phyloP scores from a whole-genome alignment of 2,329 filamentous ascomycete species.

The Fusarium albidum region DNA sequence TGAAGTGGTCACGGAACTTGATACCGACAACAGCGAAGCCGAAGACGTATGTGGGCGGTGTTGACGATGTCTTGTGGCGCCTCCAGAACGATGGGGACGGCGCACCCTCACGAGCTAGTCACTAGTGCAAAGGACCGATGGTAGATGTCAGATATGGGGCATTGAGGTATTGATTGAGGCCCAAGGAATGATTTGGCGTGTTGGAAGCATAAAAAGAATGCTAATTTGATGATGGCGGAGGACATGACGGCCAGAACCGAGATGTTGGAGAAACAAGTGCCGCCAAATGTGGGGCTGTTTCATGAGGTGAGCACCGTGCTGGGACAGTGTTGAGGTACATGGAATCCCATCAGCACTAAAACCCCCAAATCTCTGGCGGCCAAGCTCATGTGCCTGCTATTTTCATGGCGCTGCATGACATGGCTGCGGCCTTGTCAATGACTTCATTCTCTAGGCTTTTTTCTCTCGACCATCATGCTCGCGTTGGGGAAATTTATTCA shows the following conservation, averaged over 20 bases:
- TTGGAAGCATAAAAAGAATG: conserved; percentile 28
- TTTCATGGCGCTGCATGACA: conserved; percentile 1
- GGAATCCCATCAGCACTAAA: conserved; percentile 15
- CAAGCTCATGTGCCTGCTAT: conserved; percentile 8
- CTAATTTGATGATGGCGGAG: conserved; percentile 28
- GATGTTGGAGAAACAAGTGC: conserved; percentile 39
- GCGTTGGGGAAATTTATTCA: not conserved
- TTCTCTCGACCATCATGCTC: not conserved
- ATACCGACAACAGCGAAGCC: conserved; percentile 10
- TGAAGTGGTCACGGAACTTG: not conserved
- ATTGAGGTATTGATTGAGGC: conserved; percentile 1
- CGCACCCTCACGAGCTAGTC: not conserved
- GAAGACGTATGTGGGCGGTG: conserved; percentile 16
- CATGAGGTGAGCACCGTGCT: conserved; percentile 26
- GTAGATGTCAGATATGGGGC: conserved; percentile 1
- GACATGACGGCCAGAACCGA: conserved; percentile 30
- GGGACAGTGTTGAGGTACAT: conserved; percentile 30
- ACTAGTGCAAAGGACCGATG: conserved; percentile 1
- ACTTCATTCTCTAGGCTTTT: conserved; percentile 14
- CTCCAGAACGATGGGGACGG: not conserved
- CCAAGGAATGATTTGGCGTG: conserved; percentile 14
- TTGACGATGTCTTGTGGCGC: not conserved
- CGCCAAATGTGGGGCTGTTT: conserved; percentile 31
- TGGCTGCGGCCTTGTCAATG: conserved; percentile 3
- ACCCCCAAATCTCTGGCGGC: conserved; percentile 13